phyloP scores from a whole-genome alignment of 345 rosid species.

The Salix caprea region DNA sequence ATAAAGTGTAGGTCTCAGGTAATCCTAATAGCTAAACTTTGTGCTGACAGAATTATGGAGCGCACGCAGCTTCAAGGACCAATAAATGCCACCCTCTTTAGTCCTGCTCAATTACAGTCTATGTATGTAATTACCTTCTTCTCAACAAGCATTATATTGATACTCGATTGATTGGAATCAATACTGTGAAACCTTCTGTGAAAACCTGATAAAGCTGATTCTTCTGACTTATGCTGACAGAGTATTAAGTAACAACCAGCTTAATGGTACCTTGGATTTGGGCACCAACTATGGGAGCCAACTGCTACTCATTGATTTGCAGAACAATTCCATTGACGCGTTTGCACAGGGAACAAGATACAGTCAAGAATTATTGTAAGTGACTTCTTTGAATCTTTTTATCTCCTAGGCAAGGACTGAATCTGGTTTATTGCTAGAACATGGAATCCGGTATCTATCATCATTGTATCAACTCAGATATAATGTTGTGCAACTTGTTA shows the following conservation, averaged over 20 bases:
- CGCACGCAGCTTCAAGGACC: not conserved
- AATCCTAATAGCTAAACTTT: not conserved
- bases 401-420: not conserved
- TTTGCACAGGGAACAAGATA: not conserved
- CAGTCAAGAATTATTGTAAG: not conserved
- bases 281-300: not conserved
- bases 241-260: constrained; percentile 1
- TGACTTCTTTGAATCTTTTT: not conserved
- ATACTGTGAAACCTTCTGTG: not conserved
- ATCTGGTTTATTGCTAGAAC: not conserved
- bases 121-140: not conserved
- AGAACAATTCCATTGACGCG: not conserved
- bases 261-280: not conserved
- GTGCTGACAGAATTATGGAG: not conserved
- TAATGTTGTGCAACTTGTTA: not conserved
- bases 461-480: not conserved
- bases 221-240: not conserved
- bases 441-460: not conserved
- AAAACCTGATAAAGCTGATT: not conserved
- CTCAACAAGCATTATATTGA: not conserved
- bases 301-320: constrained; percentile 1
- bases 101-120: not conserved
- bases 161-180: not conserved
- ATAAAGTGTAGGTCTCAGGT: no score
- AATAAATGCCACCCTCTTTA: not conserved